These are phyloP conservation scores for Trichoderma breve DNA, from an alignment of 2,329 filamentous ascomycete species.

Conservation along the genomic window DNA sequence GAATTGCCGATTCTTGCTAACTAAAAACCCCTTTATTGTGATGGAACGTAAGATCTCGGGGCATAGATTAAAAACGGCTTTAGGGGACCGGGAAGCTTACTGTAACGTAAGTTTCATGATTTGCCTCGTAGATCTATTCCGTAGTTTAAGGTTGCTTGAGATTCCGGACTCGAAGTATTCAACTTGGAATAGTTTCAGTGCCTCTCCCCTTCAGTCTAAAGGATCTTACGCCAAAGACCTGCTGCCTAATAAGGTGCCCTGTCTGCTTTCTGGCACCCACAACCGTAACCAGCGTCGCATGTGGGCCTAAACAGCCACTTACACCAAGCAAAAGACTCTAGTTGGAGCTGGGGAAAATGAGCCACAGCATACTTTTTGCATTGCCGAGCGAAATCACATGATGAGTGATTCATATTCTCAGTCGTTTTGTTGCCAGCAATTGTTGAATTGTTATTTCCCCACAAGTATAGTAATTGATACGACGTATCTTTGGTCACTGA, in stretches of 20 bases:
- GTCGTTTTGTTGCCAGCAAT: background rate
- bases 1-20: background rate
- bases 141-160: background rate
- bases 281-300: background rate
- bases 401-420: background rate
- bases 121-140: background rate
- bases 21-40: background rate
- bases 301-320: background rate
- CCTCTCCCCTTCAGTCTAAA: background rate
- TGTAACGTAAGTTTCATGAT: background rate
- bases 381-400: background rate
- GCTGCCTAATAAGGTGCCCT: background rate
- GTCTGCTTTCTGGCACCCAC: background rate
- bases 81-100: background rate
- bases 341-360: background rate
- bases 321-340: background rate
- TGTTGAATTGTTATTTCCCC: background rate
- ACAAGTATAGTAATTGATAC: background rate
- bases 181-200: background rate
- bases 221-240: background rate
- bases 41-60: background rate
- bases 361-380: background rate
- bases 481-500: background rate
- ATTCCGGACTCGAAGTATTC: background rate
- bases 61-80: background rate